phyloP scores from a whole-genome alignment of 192 early-diverging fungal genomes.

The Cladochytrium replicatum region DNA sequence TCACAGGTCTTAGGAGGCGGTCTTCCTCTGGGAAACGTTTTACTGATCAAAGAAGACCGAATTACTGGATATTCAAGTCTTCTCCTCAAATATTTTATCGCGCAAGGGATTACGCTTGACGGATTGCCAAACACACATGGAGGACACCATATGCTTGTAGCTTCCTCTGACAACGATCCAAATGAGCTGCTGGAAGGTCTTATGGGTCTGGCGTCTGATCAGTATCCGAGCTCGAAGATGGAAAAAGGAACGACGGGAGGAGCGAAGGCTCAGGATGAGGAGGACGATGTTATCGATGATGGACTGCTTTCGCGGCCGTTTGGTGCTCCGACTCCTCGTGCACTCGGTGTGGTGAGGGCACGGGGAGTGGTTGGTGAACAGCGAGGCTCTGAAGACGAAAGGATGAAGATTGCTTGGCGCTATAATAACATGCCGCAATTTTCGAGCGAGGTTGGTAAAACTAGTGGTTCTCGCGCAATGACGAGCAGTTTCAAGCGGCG shows the following conservation, averaged over 20 bases:
- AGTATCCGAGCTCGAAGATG: constrained; percentile 9
- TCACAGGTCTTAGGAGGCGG: constrained; percentile 70
- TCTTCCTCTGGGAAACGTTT: constrained; percentile 66
- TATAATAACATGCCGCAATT: constrained; percentile 76
- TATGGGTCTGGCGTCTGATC: constrained; percentile 57
- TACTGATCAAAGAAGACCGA: constrained; percentile 70
- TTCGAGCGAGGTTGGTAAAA: constrained; percentile 15
- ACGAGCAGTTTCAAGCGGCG: background rate
- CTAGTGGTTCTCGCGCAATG: background rate
- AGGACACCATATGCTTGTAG: constrained; percentile 59
- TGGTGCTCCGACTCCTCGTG: constrained; percentile 1
- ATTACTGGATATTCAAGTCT: constrained; percentile 72
- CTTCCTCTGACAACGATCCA: constrained; percentile 55
- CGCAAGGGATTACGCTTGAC: constrained; percentile 62
- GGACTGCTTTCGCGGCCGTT: background rate
- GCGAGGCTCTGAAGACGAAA: too few species aligned
- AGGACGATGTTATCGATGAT: constrained; percentile 22
- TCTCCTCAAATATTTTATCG: constrained; percentile 71
- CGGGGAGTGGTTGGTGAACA: constrained; percentile 1
- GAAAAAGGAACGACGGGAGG: constrained; percentile 30
- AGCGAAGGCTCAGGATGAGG: constrained; percentile 33
- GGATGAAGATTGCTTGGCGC: constrained; percentile 89
- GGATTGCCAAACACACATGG: too few species aligned
- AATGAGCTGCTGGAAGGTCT: constrained; percentile 49
- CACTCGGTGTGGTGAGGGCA: constrained; percentile 19